A percentile compares a stretch with the other conserved stretches of the same genome.
phyloP scores from a whole-genome alignment of 768 basidiomycete species.

The Lyophyllum decastes region DNA sequence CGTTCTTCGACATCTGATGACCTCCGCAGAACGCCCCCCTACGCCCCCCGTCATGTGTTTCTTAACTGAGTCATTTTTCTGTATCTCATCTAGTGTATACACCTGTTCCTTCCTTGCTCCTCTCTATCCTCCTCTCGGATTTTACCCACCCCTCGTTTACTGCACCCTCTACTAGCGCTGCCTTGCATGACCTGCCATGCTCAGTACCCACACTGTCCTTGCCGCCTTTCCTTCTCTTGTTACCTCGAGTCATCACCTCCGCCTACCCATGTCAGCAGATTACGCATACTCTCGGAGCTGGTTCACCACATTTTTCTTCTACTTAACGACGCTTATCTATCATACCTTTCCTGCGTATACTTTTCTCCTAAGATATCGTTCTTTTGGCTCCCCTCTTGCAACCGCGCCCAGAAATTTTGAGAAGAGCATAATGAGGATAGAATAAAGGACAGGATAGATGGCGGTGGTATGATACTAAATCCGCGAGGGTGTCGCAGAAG shows the following conservation, averaged over 20 bases:
- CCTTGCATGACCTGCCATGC: neutral
- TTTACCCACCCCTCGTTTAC: neutral
- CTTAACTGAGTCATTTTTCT: neutral
- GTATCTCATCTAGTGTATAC: neutral
- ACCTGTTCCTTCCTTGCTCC: neutral
- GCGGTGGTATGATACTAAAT: no score
- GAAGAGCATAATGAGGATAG: no score
- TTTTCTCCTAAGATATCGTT: neutral
- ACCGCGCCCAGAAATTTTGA: no score
- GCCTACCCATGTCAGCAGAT: neutral
- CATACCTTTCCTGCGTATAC: neutral
- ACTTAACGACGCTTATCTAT: neutral
- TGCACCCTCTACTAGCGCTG: neutral
- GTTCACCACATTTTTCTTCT: neutral
- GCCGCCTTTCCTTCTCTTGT: neutral
- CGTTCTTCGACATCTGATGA: slow-evolving; percentile 73
- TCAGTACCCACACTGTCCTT: neutral
- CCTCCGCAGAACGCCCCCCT: no score
- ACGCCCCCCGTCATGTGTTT: no score
- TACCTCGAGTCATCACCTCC: neutral
- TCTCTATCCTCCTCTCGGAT: neutral
- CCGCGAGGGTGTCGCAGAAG: no score
- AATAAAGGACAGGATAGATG: no score
- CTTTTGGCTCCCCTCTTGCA: neutral
- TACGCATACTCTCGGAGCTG: neutral